Evolutionary conservation across 2,329 filamentous ascomycete genomes (phyloP).

Genomic region (Sphaerulina populicola): DNA sequence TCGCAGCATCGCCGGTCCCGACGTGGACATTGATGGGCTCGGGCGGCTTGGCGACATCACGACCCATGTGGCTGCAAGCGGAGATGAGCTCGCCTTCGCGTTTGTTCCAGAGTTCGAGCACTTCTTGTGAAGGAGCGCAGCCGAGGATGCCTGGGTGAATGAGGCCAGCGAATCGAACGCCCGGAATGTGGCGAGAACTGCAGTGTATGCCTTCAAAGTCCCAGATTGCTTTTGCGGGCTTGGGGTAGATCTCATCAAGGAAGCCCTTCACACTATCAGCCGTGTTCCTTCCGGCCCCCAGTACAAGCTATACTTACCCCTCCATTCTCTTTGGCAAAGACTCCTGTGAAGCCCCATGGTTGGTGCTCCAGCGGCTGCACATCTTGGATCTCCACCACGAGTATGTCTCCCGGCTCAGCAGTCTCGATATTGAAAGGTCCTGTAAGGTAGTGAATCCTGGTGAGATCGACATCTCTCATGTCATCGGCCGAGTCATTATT

Average conservation of each 20-base stretch:
- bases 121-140: slow-evolving; percentile 70
- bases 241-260: slow-evolving; percentile 76
- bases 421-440: slow-evolving; percentile 82
- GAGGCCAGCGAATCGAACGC: slow-evolving; percentile 73
- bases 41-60: slow-evolving; percentile 70
- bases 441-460: slow-evolving; percentile 75
- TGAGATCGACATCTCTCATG: slow-evolving; percentile 74
- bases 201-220: slow-evolving; percentile 73
- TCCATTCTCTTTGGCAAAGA: slow-evolving; percentile 73
- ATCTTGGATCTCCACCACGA: slow-evolving; percentile 85
- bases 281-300: not conserved
- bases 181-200: slow-evolving; percentile 75
- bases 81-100: slow-evolving; percentile 74
- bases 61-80: slow-evolving; percentile 54
- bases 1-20: slow-evolving; percentile 49
- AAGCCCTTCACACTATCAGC: slow-evolving; percentile 46
- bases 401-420: slow-evolving; percentile 74
- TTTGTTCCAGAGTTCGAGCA: slow-evolving; percentile 74
- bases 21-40: slow-evolving; percentile 64
- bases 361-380: slow-evolving; percentile 79
- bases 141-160: slow-evolving; percentile 90
- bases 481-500: slow-evolving; percentile 91
- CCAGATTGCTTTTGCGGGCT: slow-evolving; percentile 69
- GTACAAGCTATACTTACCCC: slow-evolving; percentile 38
- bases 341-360: slow-evolving; percentile 83